Evolutionary conservation across 176 grass and related monocot species (phyloP), one percentile per base, ranked within the genome.

Genomic region (Urochloa ruziziensis): DNA sequence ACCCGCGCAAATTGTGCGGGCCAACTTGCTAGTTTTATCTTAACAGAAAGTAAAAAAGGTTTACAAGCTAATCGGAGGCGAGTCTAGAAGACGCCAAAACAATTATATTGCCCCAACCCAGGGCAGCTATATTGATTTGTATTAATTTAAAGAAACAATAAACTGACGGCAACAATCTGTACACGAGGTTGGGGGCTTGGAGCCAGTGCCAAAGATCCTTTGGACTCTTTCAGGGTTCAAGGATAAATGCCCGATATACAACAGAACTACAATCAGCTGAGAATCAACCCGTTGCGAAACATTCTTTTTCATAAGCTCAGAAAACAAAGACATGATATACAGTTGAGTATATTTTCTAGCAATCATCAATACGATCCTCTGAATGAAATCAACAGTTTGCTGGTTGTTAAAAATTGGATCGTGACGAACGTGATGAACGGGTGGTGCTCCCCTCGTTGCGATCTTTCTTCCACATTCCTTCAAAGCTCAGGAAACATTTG

Each of bases 401-500:
- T 24, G 40, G 59, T 32, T 61, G 56, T 67, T 67, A 89, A 62
- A 75, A 75, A 49, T 85, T 35, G 2, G 82, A 86, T 34, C 67
- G 48, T 13, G 91, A 90, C 28, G 85, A 94, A 56, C 74, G 90
- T 70, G 92, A 94, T 9, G 96, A 90, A 8, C 65, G 79, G 64
- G 37, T 78, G 85, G 61, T 87, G 78, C 80, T 90, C 25, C 82
- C 80, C 48, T 83, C 83, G 16, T 86, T 88, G 12, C 58, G 76
- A 59, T 92, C 85, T 80, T 96, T 99, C 77, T 89, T 99, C 83
- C 91, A 88, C 88, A 96, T 89, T 24, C 88, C 86, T 75, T 96
- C 87, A 3, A 96, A 82, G 85, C 89, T 86, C 21, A 89, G 72
- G 39, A 99, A 88, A 83, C 93, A 96, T 70, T 24, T 91, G 42